These are phyloP conservation scores for Kalanchoe fedtschenkoi DNA, from an alignment of 164 flowering plant genomes.

Conservation along the genomic window DNA sequence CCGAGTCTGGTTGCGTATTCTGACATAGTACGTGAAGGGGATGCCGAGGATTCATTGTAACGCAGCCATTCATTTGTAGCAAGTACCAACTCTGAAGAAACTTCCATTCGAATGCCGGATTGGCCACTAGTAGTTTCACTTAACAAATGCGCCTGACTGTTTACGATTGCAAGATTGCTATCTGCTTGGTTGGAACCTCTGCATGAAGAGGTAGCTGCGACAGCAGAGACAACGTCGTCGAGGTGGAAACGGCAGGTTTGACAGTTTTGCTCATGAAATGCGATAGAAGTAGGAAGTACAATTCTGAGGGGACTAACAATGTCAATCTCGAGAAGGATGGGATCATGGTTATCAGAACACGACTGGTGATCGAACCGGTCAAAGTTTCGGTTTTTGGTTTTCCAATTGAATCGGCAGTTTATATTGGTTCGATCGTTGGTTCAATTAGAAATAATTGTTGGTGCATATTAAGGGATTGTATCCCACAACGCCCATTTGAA, in stretches of 20 bases:
- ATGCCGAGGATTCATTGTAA: constrained; percentile 59
- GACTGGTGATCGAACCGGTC: not conserved
- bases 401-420: too few relatives aligned
- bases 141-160: constrained; percentile 26
- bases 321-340: constrained; percentile 84
- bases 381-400: too few relatives aligned
- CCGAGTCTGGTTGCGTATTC: constrained; percentile 55
- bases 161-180: constrained; percentile 58
- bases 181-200: constrained; percentile 74
- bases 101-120: constrained; percentile 36
- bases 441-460: too few relatives aligned
- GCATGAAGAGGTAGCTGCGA: constrained; percentile 66
- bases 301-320: constrained; percentile 83
- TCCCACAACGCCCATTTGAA: too few relatives aligned
- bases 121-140: constrained; percentile 17
- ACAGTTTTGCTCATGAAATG: constrained; percentile 87
- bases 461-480: too few relatives aligned
- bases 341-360: too few relatives aligned
- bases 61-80: constrained; percentile 68
- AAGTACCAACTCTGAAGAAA: constrained; percentile 37
- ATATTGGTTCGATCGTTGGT: too few relatives aligned
- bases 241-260: constrained; percentile 58
- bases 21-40: constrained; percentile 64
- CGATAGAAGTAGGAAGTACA: constrained; percentile 77
- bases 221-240: constrained; percentile 61